Conservation (phyloP, 192 early-diverging fungal genomes). For the Coemansia sp. region DNA sequence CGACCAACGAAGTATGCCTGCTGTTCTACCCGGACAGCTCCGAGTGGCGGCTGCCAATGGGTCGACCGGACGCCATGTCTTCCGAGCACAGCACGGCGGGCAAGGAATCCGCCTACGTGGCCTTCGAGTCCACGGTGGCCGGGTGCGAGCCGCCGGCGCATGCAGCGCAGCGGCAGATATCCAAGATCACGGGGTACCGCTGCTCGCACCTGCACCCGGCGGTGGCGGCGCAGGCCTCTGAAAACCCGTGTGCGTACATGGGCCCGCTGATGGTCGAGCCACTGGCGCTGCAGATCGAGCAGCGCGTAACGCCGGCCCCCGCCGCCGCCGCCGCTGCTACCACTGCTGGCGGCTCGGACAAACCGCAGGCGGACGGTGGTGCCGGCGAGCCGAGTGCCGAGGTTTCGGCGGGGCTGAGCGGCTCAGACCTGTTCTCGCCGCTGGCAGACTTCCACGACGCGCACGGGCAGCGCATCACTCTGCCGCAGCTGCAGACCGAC, state of each 20-base stretch:
- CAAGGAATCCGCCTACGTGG: not conserved
- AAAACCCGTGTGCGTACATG: constrained; percentile 31
- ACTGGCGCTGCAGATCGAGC: constrained; percentile 43
- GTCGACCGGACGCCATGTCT: constrained; percentile 26
- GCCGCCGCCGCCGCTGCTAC: not conserved
- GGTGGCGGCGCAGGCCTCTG: constrained; percentile 4
- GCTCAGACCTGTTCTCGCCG: constrained; percentile 6
- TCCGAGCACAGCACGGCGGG: constrained; percentile 1
- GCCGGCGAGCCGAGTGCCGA: not conserved
- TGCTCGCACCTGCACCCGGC: constrained; percentile 45
- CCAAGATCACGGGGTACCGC: constrained; percentile 40
- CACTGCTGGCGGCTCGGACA: not conserved
- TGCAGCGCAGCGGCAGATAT: constrained; percentile 37
- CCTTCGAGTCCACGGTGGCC: constrained; percentile 19
- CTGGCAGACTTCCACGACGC: constrained; percentile 3
- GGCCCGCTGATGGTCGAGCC: constrained; percentile 51
- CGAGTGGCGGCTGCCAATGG: constrained; percentile 51
- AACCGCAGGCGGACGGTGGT: not conserved
- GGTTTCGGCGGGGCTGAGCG: not conserved
- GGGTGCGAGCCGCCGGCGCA: constrained; percentile 47
- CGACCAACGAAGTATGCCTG: constrained; percentile 47
- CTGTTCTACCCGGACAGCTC: constrained; percentile 51
- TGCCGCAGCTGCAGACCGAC: constrained; percentile 6
- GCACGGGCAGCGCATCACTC: constrained; percentile 6
- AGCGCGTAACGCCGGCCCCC: constrained; percentile 11